Evolutionary conservation across 768 basidiomycete genomes (phyloP).

Genomic region (Rhodotorula graminis): DNA sequence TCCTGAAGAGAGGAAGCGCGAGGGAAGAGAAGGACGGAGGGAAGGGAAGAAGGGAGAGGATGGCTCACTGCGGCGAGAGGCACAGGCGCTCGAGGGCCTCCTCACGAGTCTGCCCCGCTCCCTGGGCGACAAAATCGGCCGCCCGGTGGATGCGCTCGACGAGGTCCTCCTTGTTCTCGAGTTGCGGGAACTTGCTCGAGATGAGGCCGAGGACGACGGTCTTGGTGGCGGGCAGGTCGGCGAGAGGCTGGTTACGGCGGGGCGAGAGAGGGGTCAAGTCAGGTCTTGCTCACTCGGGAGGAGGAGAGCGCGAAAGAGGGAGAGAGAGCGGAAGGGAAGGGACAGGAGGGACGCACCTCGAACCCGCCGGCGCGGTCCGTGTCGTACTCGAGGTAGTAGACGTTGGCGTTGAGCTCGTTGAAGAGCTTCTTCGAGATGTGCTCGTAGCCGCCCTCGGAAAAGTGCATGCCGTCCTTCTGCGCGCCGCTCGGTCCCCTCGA

Average conservation of each 20-base stretch:
- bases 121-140: conserved; percentile 53
- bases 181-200: conserved; percentile 46
- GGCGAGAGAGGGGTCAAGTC: no score
- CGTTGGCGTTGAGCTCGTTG: conserved; percentile 40
- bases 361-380: conserved; percentile 43
- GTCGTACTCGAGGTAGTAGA: conserved; percentile 45
- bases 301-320: conserved; percentile 55
- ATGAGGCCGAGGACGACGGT: conserved; percentile 43
- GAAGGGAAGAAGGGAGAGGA: neutral
- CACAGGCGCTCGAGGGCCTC: conserved; percentile 54
- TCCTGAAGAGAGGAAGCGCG: no score
- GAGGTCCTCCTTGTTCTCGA: conserved; percentile 55
- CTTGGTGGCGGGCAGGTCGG: conserved; percentile 42
- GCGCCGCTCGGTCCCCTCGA: no score
- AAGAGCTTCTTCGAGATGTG: conserved; percentile 44
- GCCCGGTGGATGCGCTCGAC: conserved; percentile 57
- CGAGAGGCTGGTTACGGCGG: conserved; percentile 35
- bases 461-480: conserved; percentile 37
- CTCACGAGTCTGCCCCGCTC: conserved; percentile 51
- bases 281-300: no score
- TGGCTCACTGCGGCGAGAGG: conserved; percentile 59
- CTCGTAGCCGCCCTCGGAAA: conserved; percentile 44
- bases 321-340: neutral
- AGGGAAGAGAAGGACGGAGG: no score
- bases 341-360: conserved; percentile 13